phyloP scores from a whole-genome alignment of 768 basidiomycete genomes.

The Strobilomyces dryophilus region DNA sequence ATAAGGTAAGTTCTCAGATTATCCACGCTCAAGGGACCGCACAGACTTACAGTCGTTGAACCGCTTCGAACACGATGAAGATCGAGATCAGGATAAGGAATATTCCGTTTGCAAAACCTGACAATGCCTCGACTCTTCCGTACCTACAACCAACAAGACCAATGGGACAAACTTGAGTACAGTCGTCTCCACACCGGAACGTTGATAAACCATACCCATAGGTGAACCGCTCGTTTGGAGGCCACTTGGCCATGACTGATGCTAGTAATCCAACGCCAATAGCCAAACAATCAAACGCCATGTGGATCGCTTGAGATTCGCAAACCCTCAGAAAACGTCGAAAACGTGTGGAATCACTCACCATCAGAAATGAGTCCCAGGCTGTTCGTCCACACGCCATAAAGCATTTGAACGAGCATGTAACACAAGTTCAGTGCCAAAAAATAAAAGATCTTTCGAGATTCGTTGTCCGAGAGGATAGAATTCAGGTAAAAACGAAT shows the following conservation, averaged over 20 bases:
- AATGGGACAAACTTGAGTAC: background rate
- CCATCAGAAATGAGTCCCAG: conserved; percentile 96
- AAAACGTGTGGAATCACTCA: conserved; percentile 34
- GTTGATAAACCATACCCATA: conserved; percentile 64
- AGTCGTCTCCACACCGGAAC: background rate
- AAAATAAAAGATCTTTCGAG: conserved; percentile 96
- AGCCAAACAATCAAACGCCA: conserved; percentile 99
- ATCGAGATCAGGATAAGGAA: conserved; percentile 92
- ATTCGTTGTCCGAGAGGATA: conserved; percentile 87
- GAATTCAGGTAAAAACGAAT: conserved; percentile 78
- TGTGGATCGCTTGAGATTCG: conserved; percentile 80
- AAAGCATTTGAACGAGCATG: conserved; percentile 96
- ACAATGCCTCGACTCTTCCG: conserved; percentile 93
- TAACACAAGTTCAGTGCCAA: conserved; percentile 90
- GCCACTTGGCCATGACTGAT: conserved; percentile 98
- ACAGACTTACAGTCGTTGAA: conserved; percentile 75
- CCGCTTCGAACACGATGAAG: conserved; percentile 97
- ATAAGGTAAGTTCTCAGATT: background rate
- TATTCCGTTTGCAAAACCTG: conserved; percentile 97
- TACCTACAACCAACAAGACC: conserved; percentile 49
- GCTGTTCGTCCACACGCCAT: conserved; percentile 97
- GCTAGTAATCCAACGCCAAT: conserved; percentile 94
- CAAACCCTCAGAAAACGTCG: conserved; percentile 1
- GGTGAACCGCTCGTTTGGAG: conserved; percentile 89
- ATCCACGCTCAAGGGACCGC: conserved; percentile 19